Evolutionary conservation across 768 basidiomycete species (phyloP), one percentile per base, ranked within the genome.

Genomic region (Lenzites betulinus): DNA sequence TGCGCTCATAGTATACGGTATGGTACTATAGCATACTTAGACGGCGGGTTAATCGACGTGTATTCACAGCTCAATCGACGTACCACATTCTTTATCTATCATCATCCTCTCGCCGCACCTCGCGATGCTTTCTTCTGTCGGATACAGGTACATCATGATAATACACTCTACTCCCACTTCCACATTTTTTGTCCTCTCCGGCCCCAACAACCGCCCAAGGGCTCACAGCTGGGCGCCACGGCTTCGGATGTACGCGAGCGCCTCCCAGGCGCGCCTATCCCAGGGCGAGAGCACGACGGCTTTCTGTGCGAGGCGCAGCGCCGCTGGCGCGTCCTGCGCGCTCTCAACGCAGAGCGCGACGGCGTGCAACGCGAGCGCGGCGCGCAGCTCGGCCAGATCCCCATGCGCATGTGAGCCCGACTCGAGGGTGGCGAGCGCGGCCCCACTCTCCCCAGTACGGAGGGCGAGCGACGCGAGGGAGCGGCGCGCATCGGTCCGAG

Each of bases 251-350:
- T 80, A 85, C 18, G 83, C 86, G 60, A 92, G 69, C 25, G 80
- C 79, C 65, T 78, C 72, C 91, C 90, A 92, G 55, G 77, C 82
- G 33, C 66, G 71, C 55, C 67, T 36, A 20, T 80, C 77, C 66
- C 81, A 84, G 8, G 88, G 88, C 2, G 79, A 73, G 48, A 91
- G 75, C 79, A 85, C 79, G 50, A 91, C 76, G 1, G 84, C 84
- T 67, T 83, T 83, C 67, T 90, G 88, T 13, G 85, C 84, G 54
- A 78, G 75, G 20, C 70, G 75, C 49, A 79, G 67, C 2, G 81
- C 81, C 23, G 60, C 60, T 16, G 54, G 56, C 4, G 58, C 61
- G 8, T 42, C 26, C 25, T 56, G 54, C 1, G 65, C 49, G 8
- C 48, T 53, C 22, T 59, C 58, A 6, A 63, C 38, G 41, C 39